These are phyloP conservation scores for Metschnikowia reukaufii DNA, from an alignment of 805 yeast species.

Conservation along the genomic window DNA sequence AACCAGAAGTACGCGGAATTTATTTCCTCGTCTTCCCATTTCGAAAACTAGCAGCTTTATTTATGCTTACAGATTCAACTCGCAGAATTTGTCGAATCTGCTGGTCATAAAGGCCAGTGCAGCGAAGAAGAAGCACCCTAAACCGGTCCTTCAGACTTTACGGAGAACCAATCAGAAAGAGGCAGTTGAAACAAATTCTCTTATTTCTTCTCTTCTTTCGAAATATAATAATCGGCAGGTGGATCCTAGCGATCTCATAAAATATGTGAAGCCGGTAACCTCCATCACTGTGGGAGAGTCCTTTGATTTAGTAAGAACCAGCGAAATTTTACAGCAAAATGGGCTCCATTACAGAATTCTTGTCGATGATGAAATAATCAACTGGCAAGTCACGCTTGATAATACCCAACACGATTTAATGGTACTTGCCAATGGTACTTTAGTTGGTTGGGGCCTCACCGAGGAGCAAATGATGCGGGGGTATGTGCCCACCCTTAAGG, in stretches of 20 bases:
- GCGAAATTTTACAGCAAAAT: constrained; percentile 33
- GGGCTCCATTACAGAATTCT: constrained; percentile 25
- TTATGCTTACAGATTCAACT: background rate
- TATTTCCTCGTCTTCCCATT: background rate
- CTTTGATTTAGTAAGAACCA: constrained; percentile 56
- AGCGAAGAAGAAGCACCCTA: constrained; percentile 11
- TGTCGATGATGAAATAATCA: constrained; percentile 70
- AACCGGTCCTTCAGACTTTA: constrained; percentile 15
- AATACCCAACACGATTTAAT: constrained; percentile 52
- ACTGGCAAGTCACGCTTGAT: constrained; percentile 34
- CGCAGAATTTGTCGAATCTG: background rate
- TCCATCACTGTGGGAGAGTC: constrained; percentile 72
- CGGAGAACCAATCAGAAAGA: constrained; percentile 28
- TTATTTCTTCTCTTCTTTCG: constrained; percentile 17
- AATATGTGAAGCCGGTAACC: constrained; percentile 51
- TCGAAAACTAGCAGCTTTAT: background rate
- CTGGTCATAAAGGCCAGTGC: background rate
- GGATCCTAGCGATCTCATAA: constrained; percentile 25
- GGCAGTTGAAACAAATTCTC: constrained; percentile 16
- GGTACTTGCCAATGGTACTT: constrained; percentile 72
- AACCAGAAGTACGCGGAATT: background rate
- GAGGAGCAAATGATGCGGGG: constrained; percentile 51
- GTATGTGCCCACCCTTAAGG: constrained; percentile 52
- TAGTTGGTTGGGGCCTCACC: constrained; percentile 79
- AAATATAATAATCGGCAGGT: constrained; percentile 19